These are phyloP conservation scores for Rubia balearica DNA, from an alignment of 305 asterid genomes.

Conservation along the genomic window DNA sequence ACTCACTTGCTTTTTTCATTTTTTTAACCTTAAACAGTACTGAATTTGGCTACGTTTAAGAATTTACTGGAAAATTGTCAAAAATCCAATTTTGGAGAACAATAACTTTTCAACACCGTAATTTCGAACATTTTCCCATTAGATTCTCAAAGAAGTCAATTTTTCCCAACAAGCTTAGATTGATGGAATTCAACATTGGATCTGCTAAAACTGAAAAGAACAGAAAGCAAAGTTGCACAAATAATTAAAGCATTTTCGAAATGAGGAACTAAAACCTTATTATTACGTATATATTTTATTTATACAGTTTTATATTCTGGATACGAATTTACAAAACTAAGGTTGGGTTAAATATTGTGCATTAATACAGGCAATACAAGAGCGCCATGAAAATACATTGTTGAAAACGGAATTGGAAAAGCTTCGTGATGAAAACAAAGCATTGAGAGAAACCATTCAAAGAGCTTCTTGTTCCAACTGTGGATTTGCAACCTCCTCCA, in stretches of 20 bases:
- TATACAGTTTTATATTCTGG: background rate
- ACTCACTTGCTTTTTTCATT: too few relatives aligned
- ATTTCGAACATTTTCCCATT: too few relatives aligned
- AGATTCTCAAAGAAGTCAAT: background rate
- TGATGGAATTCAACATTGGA: background rate
- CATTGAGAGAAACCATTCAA: constrained; percentile 38
- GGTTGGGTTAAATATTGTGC: background rate
- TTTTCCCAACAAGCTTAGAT: background rate
- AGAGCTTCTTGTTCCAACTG: constrained; percentile 59
- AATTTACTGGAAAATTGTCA: background rate
- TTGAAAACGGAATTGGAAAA: constrained; percentile 67
- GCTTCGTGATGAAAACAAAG: constrained; percentile 56
- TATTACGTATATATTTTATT: background rate
- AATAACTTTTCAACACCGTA: too few relatives aligned
- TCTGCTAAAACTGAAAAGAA: background rate
- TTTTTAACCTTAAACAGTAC: too few relatives aligned
- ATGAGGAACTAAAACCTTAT: background rate
- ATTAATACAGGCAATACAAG: constrained; percentile 67
- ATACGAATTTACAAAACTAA: background rate
- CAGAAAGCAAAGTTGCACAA: background rate
- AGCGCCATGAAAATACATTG: constrained; percentile 76
- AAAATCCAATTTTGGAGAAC: background rate
- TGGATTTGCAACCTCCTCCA: constrained; percentile 35
- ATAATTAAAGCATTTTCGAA: background rate
- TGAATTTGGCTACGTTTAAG: background rate